Evolutionary conservation across 768 basidiomycete genomes (phyloP).

Genomic region (Gloeostereum incarnatum): DNA sequence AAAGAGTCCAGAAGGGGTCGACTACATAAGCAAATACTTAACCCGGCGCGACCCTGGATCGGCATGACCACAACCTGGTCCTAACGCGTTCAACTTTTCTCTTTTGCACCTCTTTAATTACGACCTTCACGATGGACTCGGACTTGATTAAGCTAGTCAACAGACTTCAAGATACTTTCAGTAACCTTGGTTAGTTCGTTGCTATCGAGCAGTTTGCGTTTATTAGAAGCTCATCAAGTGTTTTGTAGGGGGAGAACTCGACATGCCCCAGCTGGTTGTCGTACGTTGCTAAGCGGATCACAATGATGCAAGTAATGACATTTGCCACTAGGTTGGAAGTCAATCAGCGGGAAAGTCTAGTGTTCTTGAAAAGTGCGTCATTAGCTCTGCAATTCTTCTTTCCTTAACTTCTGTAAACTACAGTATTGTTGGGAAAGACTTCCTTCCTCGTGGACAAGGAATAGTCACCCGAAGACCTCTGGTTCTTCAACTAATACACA

Average conservation of each 20-base stretch:
- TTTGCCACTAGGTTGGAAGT: constrained; percentile 68
- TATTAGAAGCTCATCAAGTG: constrained; percentile 4
- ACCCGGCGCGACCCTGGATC: too few species aligned
- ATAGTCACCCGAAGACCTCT: constrained; percentile 96
- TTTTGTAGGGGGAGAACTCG: constrained; percentile 70
- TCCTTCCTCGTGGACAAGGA: constrained; percentile 81
- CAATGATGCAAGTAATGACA: background rate
- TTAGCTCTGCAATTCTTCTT: constrained; percentile 6
- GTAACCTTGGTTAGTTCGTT: constrained; percentile 62
- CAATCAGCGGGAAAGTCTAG: constrained; percentile 97
- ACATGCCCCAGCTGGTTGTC: constrained; percentile 88
- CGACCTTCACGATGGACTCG: constrained; percentile 62
- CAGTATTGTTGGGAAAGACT: constrained; percentile 92
- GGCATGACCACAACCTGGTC: too few species aligned
- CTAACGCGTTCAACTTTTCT: too few species aligned
- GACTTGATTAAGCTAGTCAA: constrained; percentile 94
- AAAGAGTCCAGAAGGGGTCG: too few species aligned
- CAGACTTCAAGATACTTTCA: constrained; percentile 90
- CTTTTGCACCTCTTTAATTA: too few species aligned
- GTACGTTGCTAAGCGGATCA: constrained; percentile 30
- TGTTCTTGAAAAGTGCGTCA: constrained; percentile 84
- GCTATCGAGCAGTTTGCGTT: constrained; percentile 10
- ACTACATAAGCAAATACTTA: too few species aligned
- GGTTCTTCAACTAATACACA: constrained; percentile 92
- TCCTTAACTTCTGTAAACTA: constrained; percentile 1